Evolutionary conservation across 2,329 filamentous ascomycete genomes (phyloP).

Genomic region (Fusarium denticulatum): DNA sequence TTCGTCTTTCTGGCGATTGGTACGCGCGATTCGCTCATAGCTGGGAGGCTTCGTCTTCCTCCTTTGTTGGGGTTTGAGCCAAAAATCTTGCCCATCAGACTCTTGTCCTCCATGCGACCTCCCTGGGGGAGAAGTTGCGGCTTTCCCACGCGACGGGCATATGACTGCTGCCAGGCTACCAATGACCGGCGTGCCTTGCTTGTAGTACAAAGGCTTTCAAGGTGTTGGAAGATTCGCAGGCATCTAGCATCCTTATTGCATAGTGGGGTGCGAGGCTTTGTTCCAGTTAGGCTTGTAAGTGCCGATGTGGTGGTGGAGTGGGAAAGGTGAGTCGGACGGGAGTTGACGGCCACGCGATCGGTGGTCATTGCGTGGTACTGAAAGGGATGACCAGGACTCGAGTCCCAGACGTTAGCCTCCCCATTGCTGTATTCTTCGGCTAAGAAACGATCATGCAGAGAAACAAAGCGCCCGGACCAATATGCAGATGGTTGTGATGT

Average conservation of each 20-base stretch:
- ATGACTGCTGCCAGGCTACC: slow-evolving; percentile 59
- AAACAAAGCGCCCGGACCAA: slow-evolving; percentile 70
- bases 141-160: slow-evolving; percentile 54
- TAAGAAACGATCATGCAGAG: slow-evolving; percentile 61
- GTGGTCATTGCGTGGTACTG: slow-evolving; percentile 18
- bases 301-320: slow-evolving; percentile 49
- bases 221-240: slow-evolving; percentile 57
- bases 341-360: slow-evolving; percentile 27
- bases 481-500: slow-evolving; percentile 61
- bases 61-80: slow-evolving; percentile 28
- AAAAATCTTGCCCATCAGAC: slow-evolving; percentile 45
- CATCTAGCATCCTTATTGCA: slow-evolving; percentile 53
- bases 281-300: slow-evolving; percentile 38
- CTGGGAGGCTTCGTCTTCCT: slow-evolving; percentile 37
- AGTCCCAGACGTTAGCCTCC: not conserved
- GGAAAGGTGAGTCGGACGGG: slow-evolving; percentile 44
- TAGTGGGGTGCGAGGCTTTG: slow-evolving; percentile 11
- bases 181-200: slow-evolving; percentile 59
- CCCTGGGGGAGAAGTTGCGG: slow-evolving; percentile 54
- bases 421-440: slow-evolving; percentile 42
- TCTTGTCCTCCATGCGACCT: slow-evolving; percentile 45
- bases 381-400: not conserved
- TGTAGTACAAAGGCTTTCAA: slow-evolving; percentile 59
- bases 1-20: slow-evolving; percentile 16
- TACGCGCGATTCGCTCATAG: slow-evolving; percentile 8